phyloP scores from a whole-genome alignment of 2,329 filamentous ascomycete species.

The Chrysoporthe cubensis region DNA sequence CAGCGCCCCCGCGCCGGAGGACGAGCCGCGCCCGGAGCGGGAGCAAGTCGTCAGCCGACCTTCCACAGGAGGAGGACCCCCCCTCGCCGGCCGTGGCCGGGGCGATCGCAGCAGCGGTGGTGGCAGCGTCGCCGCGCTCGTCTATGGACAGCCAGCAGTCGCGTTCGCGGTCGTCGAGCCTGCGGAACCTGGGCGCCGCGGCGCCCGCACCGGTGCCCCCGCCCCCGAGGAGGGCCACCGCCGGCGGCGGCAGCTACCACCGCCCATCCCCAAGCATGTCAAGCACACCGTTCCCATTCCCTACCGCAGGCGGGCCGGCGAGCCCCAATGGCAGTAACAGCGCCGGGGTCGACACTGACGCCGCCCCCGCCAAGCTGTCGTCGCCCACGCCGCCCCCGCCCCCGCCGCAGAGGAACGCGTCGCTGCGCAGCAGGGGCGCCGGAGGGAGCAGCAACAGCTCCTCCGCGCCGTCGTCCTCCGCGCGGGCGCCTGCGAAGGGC shows the following conservation, averaged over 20 bases:
- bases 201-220: constrained; percentile 59
- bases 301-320: constrained; percentile 25
- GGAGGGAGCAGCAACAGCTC: background rate
- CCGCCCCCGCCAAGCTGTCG: constrained; percentile 28
- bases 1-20: constrained; percentile 56
- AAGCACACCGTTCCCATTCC: constrained; percentile 30
- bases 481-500: constrained; percentile 39
- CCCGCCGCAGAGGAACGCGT: constrained; percentile 39
- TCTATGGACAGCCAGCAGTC: constrained; percentile 56
- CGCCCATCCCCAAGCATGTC: constrained; percentile 21
- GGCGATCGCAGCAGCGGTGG: constrained; percentile 32
- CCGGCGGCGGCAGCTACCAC: background rate
- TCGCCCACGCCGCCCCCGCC: constrained; percentile 37
- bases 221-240: constrained; percentile 56
- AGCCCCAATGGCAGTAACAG: background rate
- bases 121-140: constrained; percentile 45
- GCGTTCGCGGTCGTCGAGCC: constrained; percentile 51
- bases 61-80: constrained; percentile 20
- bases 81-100: constrained; percentile 6
- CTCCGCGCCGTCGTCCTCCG: constrained; percentile 42
- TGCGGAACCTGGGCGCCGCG: constrained; percentile 43
- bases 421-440: constrained; percentile 32
- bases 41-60: constrained; percentile 38
- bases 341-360: background rate
- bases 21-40: constrained; percentile 49